Evolutionary conservation across 106 monocot genomes (phyloP).

Genomic region (Dioscorea dumetorum): DNA sequence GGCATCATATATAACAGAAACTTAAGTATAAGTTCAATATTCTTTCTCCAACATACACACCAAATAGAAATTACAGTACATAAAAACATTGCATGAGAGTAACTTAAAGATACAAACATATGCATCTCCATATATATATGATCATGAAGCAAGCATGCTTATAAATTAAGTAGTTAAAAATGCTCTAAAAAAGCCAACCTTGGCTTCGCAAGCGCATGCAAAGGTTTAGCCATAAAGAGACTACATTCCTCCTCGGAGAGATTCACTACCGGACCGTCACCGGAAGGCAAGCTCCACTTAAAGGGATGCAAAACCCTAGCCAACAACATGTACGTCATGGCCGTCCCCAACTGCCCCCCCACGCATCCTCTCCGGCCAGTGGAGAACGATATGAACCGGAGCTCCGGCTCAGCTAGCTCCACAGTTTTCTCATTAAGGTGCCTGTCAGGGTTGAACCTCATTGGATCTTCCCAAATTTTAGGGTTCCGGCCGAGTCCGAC

Average conservation of each 20-base stretch:
- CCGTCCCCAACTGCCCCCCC: constrained; percentile 15
- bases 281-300: constrained; percentile 14
- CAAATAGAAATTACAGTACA: too few relatives aligned
- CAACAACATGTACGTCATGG: constrained; percentile 29
- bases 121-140: too few relatives aligned
- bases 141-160: too few relatives aligned
- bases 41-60: too few relatives aligned
- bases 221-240: constrained; percentile 12
- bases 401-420: constrained; percentile 23
- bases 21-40: too few relatives aligned
- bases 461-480: constrained; percentile 26
- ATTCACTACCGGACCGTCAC: constrained; percentile 2
- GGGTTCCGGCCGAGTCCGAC: constrained; percentile 40
- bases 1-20: too few relatives aligned
- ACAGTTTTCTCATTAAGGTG: constrained; percentile 10
- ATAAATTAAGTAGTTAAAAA: neutral
- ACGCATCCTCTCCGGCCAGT: constrained; percentile 34
- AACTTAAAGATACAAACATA: too few relatives aligned
- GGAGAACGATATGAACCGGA: constrained; percentile 34
- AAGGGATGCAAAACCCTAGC: constrained; percentile 46
- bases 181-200: neutral
- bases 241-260: constrained; percentile 8
- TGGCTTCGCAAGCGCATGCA: constrained; percentile 1
- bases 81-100: too few relatives aligned
- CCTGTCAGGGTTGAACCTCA: constrained; percentile 24